phyloP scores from a whole-genome alignment of 768 basidiomycete genomes.

The Lanmaoa rubissima region DNA sequence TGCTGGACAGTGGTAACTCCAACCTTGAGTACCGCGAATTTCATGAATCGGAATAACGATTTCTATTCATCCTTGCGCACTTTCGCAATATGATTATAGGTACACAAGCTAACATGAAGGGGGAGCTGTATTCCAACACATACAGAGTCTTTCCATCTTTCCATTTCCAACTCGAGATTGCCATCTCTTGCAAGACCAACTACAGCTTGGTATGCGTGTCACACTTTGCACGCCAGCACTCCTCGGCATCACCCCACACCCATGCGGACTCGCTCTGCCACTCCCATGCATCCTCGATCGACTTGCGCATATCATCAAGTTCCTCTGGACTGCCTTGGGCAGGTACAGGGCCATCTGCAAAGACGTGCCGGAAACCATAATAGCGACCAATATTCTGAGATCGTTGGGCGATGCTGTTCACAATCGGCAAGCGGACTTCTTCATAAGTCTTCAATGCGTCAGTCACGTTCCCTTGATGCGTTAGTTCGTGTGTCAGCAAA shows the following conservation, averaged over 20 bases:
- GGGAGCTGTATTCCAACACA: too few species aligned
- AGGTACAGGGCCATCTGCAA: not conserved
- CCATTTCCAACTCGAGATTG: too few species aligned
- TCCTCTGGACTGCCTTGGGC: constrained; percentile 3
- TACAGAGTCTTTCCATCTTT: too few species aligned
- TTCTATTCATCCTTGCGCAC: too few species aligned
- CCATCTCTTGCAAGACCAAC: too few species aligned
- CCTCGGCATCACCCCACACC: constrained; percentile 14
- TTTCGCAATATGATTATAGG: too few species aligned
- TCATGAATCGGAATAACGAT: too few species aligned
- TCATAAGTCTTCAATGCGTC: constrained; percentile 34
- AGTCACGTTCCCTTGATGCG: constrained; percentile 22
- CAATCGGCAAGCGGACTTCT: constrained; percentile 30
- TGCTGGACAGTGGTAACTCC: too few species aligned
- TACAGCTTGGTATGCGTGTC: too few species aligned
- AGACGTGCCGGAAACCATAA: constrained; percentile 17
- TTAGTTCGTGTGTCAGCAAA: constrained; percentile 24
- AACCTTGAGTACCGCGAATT: too few species aligned
- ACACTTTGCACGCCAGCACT: not conserved
- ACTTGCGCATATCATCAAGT: constrained; percentile 6
- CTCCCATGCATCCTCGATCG: constrained; percentile 19
- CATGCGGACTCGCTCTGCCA: constrained; percentile 12
- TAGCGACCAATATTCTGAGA: constrained; percentile 23
- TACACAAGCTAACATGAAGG: too few species aligned
- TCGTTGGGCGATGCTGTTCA: constrained; percentile 19